A percentile compares a stretch with the other conserved stretches of the same genome.
These are phyloP conservation scores for Lichtheimia ramosa DNA, from an alignment of 371 early-diverging fungal species.

Conservation along the genomic window DNA sequence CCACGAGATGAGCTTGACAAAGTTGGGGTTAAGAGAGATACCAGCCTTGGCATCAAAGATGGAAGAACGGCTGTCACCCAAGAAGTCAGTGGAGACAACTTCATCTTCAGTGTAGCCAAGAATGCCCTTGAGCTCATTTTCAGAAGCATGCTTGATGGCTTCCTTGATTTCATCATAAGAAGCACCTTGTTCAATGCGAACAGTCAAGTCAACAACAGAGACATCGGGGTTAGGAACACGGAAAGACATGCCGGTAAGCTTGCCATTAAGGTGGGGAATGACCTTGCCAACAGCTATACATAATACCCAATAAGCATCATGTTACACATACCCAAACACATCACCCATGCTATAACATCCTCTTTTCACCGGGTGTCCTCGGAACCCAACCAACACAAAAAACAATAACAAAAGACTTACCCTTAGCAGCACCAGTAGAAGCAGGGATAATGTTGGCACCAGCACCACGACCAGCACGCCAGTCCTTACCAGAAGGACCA, in stretches of 20 bases:
- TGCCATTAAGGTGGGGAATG: constrained; percentile 95
- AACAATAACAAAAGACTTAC: constrained; percentile 16
- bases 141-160: constrained; percentile 82
- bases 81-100: constrained; percentile 97
- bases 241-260: constrained; percentile 99
- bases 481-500: constrained; percentile 96
- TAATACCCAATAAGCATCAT: neutral
- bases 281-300: constrained; percentile 94
- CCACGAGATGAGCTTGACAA: constrained; percentile 99
- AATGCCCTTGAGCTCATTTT: constrained; percentile 87
- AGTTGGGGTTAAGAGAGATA: constrained; percentile 93
- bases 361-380: no score
- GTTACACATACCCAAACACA: neutral
- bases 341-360: neutral
- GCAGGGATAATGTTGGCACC: constrained; percentile 98
- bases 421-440: constrained; percentile 99
- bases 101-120: constrained; percentile 96
- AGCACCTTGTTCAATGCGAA: constrained; percentile 87
- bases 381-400: neutral
- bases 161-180: constrained; percentile 89
- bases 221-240: constrained; percentile 98
- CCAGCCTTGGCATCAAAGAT: constrained; percentile 98
- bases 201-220: constrained; percentile 98
- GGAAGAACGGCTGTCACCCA: constrained; percentile 88
- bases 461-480: constrained; percentile 96